Percentiles rank a stretch among this genome's conserved stretches.
phyloP scores from a whole-genome alignment of 331 rosid species.

The Cydonia oblonga region DNA sequence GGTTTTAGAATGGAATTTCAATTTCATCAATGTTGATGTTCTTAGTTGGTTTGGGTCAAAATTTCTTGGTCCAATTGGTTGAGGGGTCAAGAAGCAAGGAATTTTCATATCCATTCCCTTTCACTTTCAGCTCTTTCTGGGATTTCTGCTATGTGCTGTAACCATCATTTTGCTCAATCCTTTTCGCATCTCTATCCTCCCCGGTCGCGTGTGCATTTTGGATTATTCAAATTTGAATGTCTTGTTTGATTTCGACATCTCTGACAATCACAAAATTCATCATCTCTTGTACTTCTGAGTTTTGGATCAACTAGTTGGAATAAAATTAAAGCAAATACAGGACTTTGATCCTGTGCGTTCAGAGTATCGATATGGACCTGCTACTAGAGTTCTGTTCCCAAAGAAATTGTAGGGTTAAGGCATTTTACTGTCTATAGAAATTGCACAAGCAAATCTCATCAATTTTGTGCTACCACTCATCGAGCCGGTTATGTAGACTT shows the following conservation, averaged over 20 bases:
- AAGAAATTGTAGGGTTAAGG: conserved; percentile 2
- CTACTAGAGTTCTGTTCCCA: not conserved
- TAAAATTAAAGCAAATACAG: not conserved
- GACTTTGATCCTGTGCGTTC: not conserved
- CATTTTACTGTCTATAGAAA: conserved; percentile 7
- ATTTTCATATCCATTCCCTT: not conserved
- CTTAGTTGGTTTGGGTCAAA: not conserved
- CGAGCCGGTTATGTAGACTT: not conserved
- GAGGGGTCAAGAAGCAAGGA: not conserved
- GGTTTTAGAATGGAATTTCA: no score
- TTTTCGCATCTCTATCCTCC: not conserved
- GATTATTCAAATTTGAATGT: not conserved
- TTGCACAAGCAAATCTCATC: not conserved
- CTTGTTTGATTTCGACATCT: not conserved
- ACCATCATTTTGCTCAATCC: conserved; percentile 1
- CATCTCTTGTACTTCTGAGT: not conserved
- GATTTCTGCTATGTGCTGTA: not conserved
- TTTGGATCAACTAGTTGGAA: not conserved
- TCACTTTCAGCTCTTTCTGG: not conserved
- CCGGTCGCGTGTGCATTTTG: not conserved
- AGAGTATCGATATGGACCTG: not conserved
- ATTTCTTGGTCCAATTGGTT: not conserved
- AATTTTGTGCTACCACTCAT: not conserved
- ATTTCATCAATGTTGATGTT: not conserved
- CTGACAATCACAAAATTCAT: not conserved